A percentile compares a stretch with the other conserved stretches of the same genome.
phyloP scores from a whole-genome alignment of 2,329 filamentous ascomycete genomes.

The Apiospora arundinis region DNA sequence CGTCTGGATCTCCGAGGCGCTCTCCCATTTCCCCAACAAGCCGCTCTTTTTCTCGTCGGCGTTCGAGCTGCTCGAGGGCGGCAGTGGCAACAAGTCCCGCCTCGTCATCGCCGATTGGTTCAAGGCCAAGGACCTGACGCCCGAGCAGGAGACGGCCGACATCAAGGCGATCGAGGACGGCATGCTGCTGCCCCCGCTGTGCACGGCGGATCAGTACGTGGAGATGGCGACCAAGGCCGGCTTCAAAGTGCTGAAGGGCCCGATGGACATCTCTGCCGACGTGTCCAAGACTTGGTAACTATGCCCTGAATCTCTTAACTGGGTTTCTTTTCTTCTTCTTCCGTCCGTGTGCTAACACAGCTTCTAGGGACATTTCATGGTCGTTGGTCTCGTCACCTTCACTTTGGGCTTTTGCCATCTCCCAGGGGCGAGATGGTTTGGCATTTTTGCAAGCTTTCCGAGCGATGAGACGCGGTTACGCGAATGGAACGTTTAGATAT shows the following conservation, averaged over 20 bases:
- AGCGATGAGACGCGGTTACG: constrained; percentile 65
- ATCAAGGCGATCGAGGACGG: constrained; percentile 68
- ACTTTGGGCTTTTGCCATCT: constrained; percentile 66
- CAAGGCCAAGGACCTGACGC: constrained; percentile 54
- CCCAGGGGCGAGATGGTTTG: constrained; percentile 64
- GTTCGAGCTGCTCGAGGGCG: constrained; percentile 51
- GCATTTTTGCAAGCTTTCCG: constrained; percentile 67
- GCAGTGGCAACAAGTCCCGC: constrained; percentile 47
- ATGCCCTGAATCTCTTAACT: background rate
- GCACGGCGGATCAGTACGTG: constrained; percentile 60
- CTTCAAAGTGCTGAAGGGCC: constrained; percentile 50
- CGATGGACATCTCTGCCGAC: constrained; percentile 63
- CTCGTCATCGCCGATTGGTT: constrained; percentile 68
- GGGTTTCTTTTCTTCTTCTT: background rate
- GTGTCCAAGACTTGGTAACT: constrained; percentile 65
- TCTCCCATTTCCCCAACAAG: constrained; percentile 67
- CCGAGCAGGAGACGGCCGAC: constrained; percentile 51
- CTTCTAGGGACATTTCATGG: constrained; percentile 66
- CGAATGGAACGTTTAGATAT: constrained; percentile 64
- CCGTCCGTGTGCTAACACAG: constrained; percentile 10
- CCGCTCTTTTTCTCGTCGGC: constrained; percentile 63
- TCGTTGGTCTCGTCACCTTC: constrained; percentile 63
- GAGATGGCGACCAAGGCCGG: constrained; percentile 55
- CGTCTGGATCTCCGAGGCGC: constrained; percentile 68
- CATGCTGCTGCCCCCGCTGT: constrained; percentile 65